Percentiles rank a stretch among this genome's conserved stretches.
Evolutionary conservation across 2,329 filamentous ascomycete genomes (phyloP).

Genomic region (Blastomyces percursus): DNA sequence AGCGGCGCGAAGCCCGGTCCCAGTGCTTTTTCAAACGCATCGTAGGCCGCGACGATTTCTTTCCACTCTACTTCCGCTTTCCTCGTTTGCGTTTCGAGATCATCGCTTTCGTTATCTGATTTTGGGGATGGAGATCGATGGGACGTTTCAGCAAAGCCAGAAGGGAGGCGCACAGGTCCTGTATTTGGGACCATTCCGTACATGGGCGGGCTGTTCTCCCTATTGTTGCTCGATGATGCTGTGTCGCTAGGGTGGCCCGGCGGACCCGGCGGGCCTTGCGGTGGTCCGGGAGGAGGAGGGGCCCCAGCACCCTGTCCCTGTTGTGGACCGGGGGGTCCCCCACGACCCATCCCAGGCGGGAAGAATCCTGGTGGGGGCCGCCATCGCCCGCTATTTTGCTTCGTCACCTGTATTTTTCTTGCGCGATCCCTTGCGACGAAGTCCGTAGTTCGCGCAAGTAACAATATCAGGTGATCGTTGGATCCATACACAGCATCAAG

Average conservation of each 20-base stretch:
- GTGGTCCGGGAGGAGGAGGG: constrained; percentile 13
- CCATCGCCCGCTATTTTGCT: constrained; percentile 48
- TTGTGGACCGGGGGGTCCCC: constrained; percentile 12
- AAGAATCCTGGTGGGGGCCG: constrained; percentile 42
- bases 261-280: constrained; percentile 12
- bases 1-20: constrained; percentile 59
- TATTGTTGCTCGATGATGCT: constrained; percentile 4
- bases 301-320: constrained; percentile 10
- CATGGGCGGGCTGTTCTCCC: constrained; percentile 29
- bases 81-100: constrained; percentile 54
- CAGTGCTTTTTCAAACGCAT: constrained; percentile 38
- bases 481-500: constrained; percentile 75
- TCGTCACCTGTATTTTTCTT: constrained; percentile 61
- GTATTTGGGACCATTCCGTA: constrained; percentile 40
- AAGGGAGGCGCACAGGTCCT: constrained; percentile 35
- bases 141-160: constrained; percentile 44
- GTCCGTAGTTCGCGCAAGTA: constrained; percentile 67
- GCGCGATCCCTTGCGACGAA: constrained; percentile 68
- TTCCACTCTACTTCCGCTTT: constrained; percentile 71
- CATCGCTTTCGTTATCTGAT: constrained; percentile 25
- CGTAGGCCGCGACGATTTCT: constrained; percentile 32
- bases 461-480: constrained; percentile 73
- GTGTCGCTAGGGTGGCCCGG: constrained; percentile 13
- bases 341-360: constrained; percentile 18
- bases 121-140: constrained; percentile 13